Evolutionary conservation across 1,284 basidiomycete species (phyloP).

Genomic region (Sanghuangporus weigelae): DNA sequence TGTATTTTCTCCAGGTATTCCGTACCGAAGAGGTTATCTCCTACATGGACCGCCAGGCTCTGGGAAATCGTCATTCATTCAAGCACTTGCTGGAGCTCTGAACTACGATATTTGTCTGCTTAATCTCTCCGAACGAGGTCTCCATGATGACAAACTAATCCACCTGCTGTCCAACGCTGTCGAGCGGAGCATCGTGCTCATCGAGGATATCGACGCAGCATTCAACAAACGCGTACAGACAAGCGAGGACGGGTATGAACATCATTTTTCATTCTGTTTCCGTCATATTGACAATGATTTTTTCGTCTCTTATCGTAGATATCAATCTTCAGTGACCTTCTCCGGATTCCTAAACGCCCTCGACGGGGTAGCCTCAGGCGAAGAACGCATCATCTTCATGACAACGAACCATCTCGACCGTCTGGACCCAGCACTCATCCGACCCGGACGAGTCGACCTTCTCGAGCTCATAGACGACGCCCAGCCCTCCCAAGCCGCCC

Average conservation of each 20-base stretch:
- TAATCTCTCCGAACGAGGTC: constrained; percentile 93
- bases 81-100: constrained; percentile 89
- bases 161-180: constrained; percentile 92
- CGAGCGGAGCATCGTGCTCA: constrained; percentile 86
- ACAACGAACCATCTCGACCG: constrained; percentile 93
- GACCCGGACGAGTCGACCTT: constrained; percentile 92
- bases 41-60: constrained; percentile 96
- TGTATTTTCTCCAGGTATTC: constrained; percentile 67
- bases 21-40: constrained; percentile 94
- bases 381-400: constrained; percentile 98
- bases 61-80: constrained; percentile 98
- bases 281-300: constrained; percentile 1
- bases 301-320: constrained; percentile 42
- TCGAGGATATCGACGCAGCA: constrained; percentile 98
- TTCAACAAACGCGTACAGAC: constrained; percentile 90
- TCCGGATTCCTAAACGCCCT: constrained; percentile 96
- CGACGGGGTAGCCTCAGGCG: constrained; percentile 95
- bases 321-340: constrained; percentile 94
- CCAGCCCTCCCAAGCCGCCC: constrained; percentile 72
- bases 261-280: not conserved
- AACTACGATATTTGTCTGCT: constrained; percentile 96
- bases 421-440: constrained; percentile 88
- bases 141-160: constrained; percentile 96
- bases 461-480: constrained; percentile 87
- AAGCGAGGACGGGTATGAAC: constrained; percentile 77